Base-by-base conservation (phyloP, 768 basidiomycete genomes). In the Phaeolepiota aurea region DNA sequence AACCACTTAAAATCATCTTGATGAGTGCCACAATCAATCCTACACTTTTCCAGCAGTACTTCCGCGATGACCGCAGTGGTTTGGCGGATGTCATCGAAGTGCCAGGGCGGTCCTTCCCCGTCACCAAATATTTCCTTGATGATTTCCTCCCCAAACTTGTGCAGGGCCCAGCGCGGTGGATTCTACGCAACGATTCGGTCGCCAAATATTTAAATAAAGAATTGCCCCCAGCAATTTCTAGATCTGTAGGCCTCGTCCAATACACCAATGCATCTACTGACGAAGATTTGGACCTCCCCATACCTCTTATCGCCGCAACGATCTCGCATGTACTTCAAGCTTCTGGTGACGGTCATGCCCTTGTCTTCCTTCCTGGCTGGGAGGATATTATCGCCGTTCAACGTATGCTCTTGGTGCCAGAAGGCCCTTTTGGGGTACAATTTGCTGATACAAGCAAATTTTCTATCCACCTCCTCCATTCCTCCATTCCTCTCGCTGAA, bases 21-120 rank as follows among this genome's bases (percentile, higher is more conserved):
- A 96, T 97, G 92, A 93, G 88, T 53, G 93, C 93, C 5, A 97
- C 93, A 32, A 89, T 97, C 54, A 88, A 96, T 51, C 86, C 92
- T 5, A 75, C 75, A 0, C 71, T 94, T 18, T 98, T 96, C 74
- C 82, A 87, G 54, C 64, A 72, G 9, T 98, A 97, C 64, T 98
- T 98, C 67, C 64, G 68, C 5, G 76, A 84, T 52, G 65, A 73
- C 13, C 45, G 60, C 0, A 79, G 78, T 15, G 54, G 63, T 11
- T 79, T 75, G 2, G 85, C 89, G 0, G 68, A 72, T 14, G 76
- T 87, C 12, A 71, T 90, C 25, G 82, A 89, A 44, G 68, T 96
- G 21, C 88, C 91, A n/a, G 93, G 93, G 37, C 81, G 93, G 28
- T 82, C 87, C 5, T 94, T 80, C 69, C 91, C 93, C 7, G 93